Conservation (phyloP, 2,329 filamentous ascomycete species). For the Phaeosphaeria sp. region DNA sequence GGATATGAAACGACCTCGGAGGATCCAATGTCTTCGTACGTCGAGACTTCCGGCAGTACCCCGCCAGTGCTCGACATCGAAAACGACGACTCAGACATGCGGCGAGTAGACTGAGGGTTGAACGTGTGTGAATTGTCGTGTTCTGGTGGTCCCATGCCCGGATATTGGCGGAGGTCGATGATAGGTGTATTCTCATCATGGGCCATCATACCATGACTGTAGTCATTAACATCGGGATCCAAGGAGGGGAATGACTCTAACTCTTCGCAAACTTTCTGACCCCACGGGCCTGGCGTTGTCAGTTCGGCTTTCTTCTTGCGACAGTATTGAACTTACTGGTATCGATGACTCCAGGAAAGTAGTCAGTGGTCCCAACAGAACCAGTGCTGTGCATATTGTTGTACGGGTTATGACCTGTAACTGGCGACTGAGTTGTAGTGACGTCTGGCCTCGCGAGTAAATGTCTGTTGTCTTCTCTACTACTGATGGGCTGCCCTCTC, state of each 20-base stretch:
- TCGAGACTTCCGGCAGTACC: slow-evolving; percentile 70
- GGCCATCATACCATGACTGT: slow-evolving; percentile 44
- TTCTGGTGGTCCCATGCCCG: slow-evolving; percentile 41
- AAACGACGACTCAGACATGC: slow-evolving; percentile 76
- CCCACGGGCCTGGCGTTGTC: slow-evolving; percentile 46
- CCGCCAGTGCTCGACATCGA: slow-evolving; percentile 68
- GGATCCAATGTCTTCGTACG: slow-evolving; percentile 74
- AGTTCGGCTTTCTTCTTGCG: slow-evolving; percentile 11
- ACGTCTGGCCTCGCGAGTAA: slow-evolving; percentile 31
- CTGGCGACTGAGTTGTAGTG: slow-evolving; percentile 31
- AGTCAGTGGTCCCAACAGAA: slow-evolving; percentile 36
- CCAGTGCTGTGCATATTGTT: slow-evolving; percentile 29
- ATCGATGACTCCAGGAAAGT: slow-evolving; percentile 45
- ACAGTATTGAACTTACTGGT: slow-evolving; percentile 39
- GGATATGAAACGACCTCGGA: slow-evolving; percentile 71
- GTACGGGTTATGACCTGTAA: slow-evolving; percentile 26
- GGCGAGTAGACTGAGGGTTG: slow-evolving; percentile 62
- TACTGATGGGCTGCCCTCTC: slow-evolving; percentile 24
- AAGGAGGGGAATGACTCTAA: slow-evolving; percentile 48
- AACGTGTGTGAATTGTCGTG: slow-evolving; percentile 35
- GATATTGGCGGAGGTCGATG: slow-evolving; percentile 49
- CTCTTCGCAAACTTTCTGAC: slow-evolving; percentile 48
- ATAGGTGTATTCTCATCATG: slow-evolving; percentile 51
- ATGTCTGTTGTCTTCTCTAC: slow-evolving; percentile 37
- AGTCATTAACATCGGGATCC: slow-evolving; percentile 48